Conservation (phyloP, 768 basidiomycete genomes). For the Leccinellum albellum region DNA sequence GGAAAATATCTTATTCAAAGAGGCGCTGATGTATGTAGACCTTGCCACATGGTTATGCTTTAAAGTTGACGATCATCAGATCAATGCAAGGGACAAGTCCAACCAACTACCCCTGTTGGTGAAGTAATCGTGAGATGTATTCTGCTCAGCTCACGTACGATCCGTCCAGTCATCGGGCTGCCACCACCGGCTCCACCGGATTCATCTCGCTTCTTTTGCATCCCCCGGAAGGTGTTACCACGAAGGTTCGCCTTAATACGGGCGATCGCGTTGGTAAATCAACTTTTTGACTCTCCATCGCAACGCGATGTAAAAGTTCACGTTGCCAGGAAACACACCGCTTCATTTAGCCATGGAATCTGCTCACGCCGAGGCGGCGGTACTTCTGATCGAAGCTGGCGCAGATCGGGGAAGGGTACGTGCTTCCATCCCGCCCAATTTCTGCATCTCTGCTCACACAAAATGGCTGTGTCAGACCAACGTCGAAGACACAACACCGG, state of each 20-base stretch:
- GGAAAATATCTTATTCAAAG: constrained; percentile 79
- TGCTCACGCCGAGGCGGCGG: constrained; percentile 88
- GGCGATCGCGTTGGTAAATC: constrained; percentile 69
- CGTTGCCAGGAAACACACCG: constrained; percentile 79
- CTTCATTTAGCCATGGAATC: constrained; percentile 97
- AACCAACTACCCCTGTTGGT: constrained; percentile 84
- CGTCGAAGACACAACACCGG: constrained; percentile 79
- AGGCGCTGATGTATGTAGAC: constrained; percentile 81
- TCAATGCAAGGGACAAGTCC: constrained; percentile 91
- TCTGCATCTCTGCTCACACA: constrained; percentile 1
- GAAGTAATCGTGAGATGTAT: neutral
- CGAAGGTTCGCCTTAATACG: constrained; percentile 83
- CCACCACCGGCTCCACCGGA: constrained; percentile 89
- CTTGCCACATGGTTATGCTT: constrained; percentile 26
- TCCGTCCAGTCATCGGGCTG: constrained; percentile 78
- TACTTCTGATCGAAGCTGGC: constrained; percentile 89
- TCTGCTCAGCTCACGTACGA: constrained; percentile 1
- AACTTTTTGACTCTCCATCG: neutral
- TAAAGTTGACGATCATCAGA: constrained; percentile 47
- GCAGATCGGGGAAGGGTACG: constrained; percentile 87
- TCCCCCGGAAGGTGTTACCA: constrained; percentile 61
- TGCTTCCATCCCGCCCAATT: constrained; percentile 8
- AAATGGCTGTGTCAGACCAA: constrained; percentile 54
- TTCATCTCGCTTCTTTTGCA: constrained; percentile 85
- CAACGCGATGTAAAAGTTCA: neutral